A percentile compares a stretch with the other conserved stretches of the same genome.
These are phyloP conservation scores for Colletotrichum camelliae DNA, from an alignment of 2,329 filamentous ascomycete genomes.

Conservation along the genomic window DNA sequence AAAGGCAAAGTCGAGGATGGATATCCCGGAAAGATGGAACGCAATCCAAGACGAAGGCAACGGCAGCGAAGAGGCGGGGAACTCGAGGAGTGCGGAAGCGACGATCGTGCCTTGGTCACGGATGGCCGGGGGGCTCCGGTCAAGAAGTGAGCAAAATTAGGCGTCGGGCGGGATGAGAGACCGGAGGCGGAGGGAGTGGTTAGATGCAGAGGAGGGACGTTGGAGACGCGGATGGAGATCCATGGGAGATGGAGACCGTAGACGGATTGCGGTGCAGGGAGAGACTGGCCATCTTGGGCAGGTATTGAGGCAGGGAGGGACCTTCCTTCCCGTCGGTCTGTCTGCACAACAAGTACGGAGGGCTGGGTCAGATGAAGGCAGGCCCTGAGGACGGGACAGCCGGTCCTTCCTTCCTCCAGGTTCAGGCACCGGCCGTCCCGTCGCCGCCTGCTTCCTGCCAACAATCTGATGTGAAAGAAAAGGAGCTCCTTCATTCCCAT, in stretches of 20 bases:
- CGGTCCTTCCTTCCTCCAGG: neutral
- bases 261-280: neutral
- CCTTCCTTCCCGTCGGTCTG: neutral
- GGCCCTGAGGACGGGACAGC: neutral
- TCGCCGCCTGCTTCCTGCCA: neutral
- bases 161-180: neutral
- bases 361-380: neutral
- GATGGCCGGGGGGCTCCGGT: neutral
- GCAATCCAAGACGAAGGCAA: neutral
- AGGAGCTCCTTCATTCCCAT: neutral
- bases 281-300: neutral
- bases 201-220: neutral
- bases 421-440: neutral
- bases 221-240: neutral
- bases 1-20: neutral
- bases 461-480: neutral
- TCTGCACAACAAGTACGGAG: neutral
- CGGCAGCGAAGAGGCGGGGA: neutral
- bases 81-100: neutral
- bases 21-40: neutral
- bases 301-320: neutral
- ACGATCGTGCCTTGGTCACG: neutral
- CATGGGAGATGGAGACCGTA: neutral
- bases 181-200: neutral
- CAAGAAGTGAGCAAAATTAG: neutral